A percentile compares a stretch with the other conserved stretches of the same genome.
These are phyloP conservation scores for Auxenochlorella pyrenoidosa DNA, from an alignment of 139 green algal species.

Conservation along the genomic window DNA sequence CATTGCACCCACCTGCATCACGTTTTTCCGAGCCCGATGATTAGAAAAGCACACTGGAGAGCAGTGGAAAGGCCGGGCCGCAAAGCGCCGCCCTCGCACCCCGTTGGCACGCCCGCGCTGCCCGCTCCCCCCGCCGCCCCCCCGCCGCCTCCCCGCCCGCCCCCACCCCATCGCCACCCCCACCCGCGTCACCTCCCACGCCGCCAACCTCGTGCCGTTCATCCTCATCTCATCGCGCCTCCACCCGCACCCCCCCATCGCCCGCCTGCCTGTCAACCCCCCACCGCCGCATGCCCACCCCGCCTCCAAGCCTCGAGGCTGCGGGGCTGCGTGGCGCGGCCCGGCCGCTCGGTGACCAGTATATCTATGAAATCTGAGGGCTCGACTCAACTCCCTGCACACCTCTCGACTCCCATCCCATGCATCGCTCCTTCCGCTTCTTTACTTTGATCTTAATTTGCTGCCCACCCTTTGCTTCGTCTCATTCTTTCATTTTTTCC, in stretches of 20 bases:
- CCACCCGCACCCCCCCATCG: neutral
- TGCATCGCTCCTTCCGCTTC: too few species aligned
- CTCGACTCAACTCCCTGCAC: too few species aligned
- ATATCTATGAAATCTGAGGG: slow-evolving; percentile 56
- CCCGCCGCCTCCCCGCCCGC: neutral
- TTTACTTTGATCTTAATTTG: too few species aligned
- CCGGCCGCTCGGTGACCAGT: slow-evolving; percentile 39
- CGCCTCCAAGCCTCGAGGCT: neutral
- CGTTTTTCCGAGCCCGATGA: slow-evolving; percentile 16
- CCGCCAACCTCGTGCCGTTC: neutral
- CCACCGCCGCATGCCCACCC: neutral
- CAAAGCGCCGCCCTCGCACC: slow-evolving; percentile 12
- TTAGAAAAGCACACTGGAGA: slow-evolving; percentile 23
- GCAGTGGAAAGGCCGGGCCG: slow-evolving; percentile 21
- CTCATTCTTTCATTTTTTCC: too few species aligned
- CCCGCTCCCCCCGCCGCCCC: neutral
- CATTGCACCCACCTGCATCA: neutral
- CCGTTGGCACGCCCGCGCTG: neutral
- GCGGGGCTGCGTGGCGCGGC: neutral
- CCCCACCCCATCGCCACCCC: neutral
- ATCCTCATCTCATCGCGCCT: neutral
- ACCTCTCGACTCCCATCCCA: too few species aligned
- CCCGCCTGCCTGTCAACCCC: neutral
- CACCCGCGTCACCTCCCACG: neutral
- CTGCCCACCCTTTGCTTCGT: too few species aligned